These are phyloP conservation scores for Phytophthora hibernalis DNA, from an alignment of 352 stramenopile species.

Conservation along the genomic window DNA sequence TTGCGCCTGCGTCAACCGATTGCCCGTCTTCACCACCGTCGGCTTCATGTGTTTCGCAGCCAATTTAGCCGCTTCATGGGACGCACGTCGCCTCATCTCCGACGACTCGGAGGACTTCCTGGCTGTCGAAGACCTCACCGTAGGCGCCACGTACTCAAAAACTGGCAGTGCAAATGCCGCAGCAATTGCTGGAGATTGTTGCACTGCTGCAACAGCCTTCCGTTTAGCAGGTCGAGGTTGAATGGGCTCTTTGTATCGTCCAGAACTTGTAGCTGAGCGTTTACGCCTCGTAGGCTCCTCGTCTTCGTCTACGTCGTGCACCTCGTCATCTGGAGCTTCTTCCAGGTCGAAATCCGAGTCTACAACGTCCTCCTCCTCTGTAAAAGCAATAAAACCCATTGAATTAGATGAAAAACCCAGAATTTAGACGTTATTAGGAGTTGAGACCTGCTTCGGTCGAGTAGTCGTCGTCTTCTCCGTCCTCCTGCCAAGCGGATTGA, in stretches of 20 bases:
- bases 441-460: constrained; percentile 81
- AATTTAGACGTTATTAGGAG: not conserved
- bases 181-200: constrained; percentile 9
- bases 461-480: constrained; percentile 88
- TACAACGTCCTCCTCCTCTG: constrained; percentile 90
- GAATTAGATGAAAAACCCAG: not conserved
- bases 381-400: constrained; percentile 5
- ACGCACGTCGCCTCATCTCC: constrained; percentile 61
- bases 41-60: constrained; percentile 42
- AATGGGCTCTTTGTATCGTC: constrained; percentile 45
- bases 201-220: constrained; percentile 1
- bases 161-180: constrained; percentile 7
- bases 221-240: constrained; percentile 30
- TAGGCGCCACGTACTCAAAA: constrained; percentile 43
- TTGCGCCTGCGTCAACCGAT: constrained; percentile 72
- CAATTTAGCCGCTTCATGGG: constrained; percentile 57
- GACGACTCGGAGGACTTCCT: constrained; percentile 68
- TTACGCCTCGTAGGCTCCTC: constrained; percentile 39
- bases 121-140: constrained; percentile 64
- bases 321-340: constrained; percentile 80
- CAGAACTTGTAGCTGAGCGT: constrained; percentile 31
- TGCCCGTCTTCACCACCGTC: constrained; percentile 47
- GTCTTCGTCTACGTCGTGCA: constrained; percentile 75
- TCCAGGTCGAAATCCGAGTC: constrained; percentile 91
- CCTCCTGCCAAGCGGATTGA: constrained; percentile 86